A percentile compares a stretch with the other conserved stretches of the same genome.
These are phyloP conservation scores for Lachnellula arida DNA, from an alignment of 2,329 filamentous ascomycete species.

Conservation along the genomic window DNA sequence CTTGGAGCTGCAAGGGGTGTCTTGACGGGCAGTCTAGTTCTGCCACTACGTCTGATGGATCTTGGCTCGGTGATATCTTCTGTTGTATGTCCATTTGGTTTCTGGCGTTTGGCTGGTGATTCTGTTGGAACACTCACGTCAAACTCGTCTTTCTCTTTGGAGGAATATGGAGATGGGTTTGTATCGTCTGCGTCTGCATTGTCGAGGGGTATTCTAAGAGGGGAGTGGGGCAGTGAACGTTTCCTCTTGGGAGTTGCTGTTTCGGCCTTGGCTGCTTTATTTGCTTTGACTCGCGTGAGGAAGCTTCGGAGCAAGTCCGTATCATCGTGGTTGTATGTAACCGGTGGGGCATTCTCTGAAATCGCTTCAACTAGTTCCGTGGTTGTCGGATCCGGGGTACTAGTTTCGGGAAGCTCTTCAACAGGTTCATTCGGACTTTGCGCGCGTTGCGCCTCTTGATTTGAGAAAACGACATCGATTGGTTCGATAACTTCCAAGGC, in stretches of 20 bases:
- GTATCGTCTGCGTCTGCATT: conserved; percentile 15
- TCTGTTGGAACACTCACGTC: conserved; percentile 16
- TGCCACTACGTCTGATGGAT: conserved; percentile 28
- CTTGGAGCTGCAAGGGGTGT: conserved; percentile 23
- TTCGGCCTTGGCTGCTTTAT: conserved; percentile 32
- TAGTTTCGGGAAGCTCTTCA: conserved; percentile 7
- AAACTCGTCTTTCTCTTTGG: conserved; percentile 21
- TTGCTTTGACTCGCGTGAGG: conserved; percentile 33
- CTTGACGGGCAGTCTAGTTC: conserved; percentile 30
- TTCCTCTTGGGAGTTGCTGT: conserved; percentile 24
- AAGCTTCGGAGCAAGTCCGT: conserved; percentile 35
- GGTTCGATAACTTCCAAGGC: conserved; percentile 13
- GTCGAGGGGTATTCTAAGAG: conserved; percentile 27
- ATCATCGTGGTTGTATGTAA: conserved; percentile 28
- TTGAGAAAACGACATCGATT: neutral
- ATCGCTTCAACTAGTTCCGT: conserved; percentile 11
- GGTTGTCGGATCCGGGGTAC: conserved; percentile 11
- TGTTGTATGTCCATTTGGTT: conserved; percentile 4
- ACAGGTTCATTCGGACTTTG: conserved; percentile 5
- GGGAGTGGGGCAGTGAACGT: conserved; percentile 30
- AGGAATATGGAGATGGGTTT: conserved; percentile 20
- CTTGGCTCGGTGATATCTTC: conserved; percentile 17
- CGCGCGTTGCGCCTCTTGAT: neutral
- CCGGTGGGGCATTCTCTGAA: conserved; percentile 9
- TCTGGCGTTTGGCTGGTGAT: conserved; percentile 21